Conservation (phyloP, 768 basidiomycete genomes). For the Lactarius hengduanensis region DNA sequence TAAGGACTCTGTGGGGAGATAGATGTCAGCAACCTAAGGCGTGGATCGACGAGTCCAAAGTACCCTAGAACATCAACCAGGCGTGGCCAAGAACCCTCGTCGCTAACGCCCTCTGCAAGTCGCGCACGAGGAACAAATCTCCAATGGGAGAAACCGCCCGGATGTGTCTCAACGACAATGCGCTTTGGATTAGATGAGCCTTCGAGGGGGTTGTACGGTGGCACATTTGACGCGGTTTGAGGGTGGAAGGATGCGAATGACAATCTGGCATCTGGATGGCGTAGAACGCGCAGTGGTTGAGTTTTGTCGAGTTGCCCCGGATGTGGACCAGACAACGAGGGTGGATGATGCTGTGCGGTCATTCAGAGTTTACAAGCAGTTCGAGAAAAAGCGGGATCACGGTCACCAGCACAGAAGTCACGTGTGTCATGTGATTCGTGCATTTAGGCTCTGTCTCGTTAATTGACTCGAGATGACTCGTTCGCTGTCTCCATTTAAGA, state of each 20-base stretch:
- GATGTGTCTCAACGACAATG: constrained; percentile 66
- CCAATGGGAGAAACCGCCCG: constrained; percentile 55
- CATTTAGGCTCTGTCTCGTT: neutral
- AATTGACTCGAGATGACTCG: constrained; percentile 22
- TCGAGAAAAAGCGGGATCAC: neutral
- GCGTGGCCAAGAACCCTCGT: constrained; percentile 74
- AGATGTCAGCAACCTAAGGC: neutral
- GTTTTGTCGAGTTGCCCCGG: constrained; percentile 68
- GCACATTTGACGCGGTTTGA: constrained; percentile 41
- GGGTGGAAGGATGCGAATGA: constrained; percentile 77
- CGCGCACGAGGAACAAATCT: constrained; percentile 74
- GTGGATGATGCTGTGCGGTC: constrained; percentile 16
- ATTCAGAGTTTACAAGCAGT: constrained; percentile 4
- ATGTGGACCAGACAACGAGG: constrained; percentile 39
- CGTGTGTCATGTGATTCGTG: neutral
- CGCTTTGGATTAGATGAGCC: constrained; percentile 58
- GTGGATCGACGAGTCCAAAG: constrained; percentile 32
- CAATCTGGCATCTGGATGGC: constrained; percentile 55
- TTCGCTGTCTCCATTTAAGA: constrained; percentile 8
- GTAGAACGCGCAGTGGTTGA: constrained; percentile 62
- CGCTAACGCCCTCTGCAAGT: constrained; percentile 50
- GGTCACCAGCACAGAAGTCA: neutral
- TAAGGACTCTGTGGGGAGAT: constrained; percentile 41
- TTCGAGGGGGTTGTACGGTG: constrained; percentile 34
- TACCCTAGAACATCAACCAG: constrained; percentile 68